Base-by-base conservation (phyloP, 1,284 basidiomycete species). In the Blastosporella zonata region DNA sequence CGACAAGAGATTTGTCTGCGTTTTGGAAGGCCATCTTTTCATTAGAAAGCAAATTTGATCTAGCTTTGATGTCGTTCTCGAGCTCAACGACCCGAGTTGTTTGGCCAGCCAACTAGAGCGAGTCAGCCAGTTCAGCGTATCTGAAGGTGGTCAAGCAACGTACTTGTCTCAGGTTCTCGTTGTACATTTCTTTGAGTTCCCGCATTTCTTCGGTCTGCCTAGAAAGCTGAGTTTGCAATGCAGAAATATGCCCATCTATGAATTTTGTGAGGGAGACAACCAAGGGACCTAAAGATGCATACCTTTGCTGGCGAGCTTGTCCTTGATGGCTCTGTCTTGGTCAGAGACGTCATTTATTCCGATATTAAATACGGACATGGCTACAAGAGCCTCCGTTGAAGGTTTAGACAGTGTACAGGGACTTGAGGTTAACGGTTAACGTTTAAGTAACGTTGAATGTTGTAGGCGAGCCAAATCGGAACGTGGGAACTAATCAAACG, bases 291-390 rank as follows among this genome's bases (percentile, higher is more conserved):
- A 9, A 37, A n/a, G 38, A 41, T 31, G 45, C 59, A 29, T 43
- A 83, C 84, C 85, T 78, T 82, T 82, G 59, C 75, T 77, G 17
- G 79, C 70, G 43, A 86, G 60, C 55, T 74, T 79, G 56, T 82
- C 79, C 68, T 77, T 85, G 47, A 79, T 69, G 12, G 70, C 62
- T 55, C 75, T 73, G 3, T 77, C 71, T 63, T 84, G 79, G 53
- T 82, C 78, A 1, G 82, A 77, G 43, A 84, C 70, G 55, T 83
- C 80, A 57, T 81, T 70, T 46, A 72, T 72, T 10, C 81, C 84
- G 28, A 85, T 66, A 56, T 75, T 76, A 70, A 67, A 77, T 54
- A 74, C 67, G 47, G 84, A 79, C 82, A 84, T 81, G 55, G 59
- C 48, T 43, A 47, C 35, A 40, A 39, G 22, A 46, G 50, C 34